Conservation (phyloP, 257 asterid genomes). For the Ajuga chamaepitys region DNA sequence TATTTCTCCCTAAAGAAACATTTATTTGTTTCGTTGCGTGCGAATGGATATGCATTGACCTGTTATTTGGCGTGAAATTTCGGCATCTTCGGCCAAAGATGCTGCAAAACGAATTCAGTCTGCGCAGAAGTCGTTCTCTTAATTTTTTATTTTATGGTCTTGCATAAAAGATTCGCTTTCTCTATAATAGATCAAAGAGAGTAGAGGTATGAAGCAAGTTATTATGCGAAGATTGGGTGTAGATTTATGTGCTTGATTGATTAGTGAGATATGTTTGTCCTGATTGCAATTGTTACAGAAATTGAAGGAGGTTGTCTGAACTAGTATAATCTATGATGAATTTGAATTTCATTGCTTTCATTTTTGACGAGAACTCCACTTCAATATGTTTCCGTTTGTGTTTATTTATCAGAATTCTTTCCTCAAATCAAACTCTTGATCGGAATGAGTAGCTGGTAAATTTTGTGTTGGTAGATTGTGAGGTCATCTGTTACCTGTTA, state of each 20-base stretch:
- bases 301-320: not conserved
- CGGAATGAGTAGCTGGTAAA: not conserved
- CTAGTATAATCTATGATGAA: no score
- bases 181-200: not conserved
- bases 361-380: not conserved
- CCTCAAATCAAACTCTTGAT: not conserved
- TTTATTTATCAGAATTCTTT: not conserved
- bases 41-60: not conserved
- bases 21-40: not conserved
- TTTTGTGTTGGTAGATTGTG: not conserved
- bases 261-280: not conserved
- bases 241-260: not conserved
- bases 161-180: not conserved
- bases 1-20: not conserved
- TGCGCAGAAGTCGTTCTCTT: not conserved
- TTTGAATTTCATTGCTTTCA: no score
- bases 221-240: not conserved
- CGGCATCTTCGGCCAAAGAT: not conserved
- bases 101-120: not conserved
- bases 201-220: not conserved
- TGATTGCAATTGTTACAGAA: not conserved
- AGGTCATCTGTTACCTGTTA: no score
- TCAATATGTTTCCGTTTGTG: not conserved
- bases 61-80: not conserved
- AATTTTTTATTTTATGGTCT: not conserved